phyloP scores from a whole-genome alignment of 495 filamentous ascomycete genomes.

The Penicillium psychrofluorescens region DNA sequence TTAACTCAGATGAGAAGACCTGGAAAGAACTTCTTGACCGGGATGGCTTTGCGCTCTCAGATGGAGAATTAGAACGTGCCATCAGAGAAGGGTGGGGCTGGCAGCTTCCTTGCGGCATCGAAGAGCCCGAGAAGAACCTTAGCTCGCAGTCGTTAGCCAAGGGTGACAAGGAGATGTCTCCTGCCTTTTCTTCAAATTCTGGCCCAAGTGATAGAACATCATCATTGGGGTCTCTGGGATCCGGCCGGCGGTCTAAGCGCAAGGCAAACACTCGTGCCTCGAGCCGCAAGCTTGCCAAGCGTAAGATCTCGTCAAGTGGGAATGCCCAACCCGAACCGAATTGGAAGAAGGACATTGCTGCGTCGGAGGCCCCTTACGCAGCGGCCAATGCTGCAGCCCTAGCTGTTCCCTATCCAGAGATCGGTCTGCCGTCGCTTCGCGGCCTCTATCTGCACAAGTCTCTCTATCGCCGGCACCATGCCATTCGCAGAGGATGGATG shows the following conservation, averaged over 20 bases:
- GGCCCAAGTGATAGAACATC: conserved; percentile 20
- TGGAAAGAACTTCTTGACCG: conserved; percentile 91
- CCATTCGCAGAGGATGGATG: conserved; percentile 89
- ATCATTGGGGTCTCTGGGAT: conserved; percentile 12
- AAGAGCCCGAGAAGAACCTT: conserved; percentile 76
- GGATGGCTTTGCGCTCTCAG: conserved; percentile 71
- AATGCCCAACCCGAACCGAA: conserved; percentile 31
- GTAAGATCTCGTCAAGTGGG: conserved; percentile 43
- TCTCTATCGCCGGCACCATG: conserved; percentile 83
- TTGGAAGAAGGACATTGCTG: conserved; percentile 36
- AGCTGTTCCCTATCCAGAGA: conserved; percentile 72
- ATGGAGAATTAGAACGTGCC: conserved; percentile 78
- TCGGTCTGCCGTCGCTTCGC: conserved; percentile 70
- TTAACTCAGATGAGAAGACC: conserved; percentile 86
- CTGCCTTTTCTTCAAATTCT: conserved; percentile 14
- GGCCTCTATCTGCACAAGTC: conserved; percentile 93
- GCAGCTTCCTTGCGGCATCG: conserved; percentile 72
- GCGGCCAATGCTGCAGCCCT: conserved; percentile 73
- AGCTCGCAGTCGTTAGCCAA: conserved; percentile 41
- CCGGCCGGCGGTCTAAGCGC: conserved; percentile 41
- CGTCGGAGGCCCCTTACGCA: conserved; percentile 73
- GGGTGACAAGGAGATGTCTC: conserved; percentile 38
- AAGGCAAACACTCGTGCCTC: conserved; percentile 42
- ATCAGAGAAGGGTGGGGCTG: conserved; percentile 98
- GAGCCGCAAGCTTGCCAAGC: conserved; percentile 46